These are phyloP conservation scores for Penicillium cinerascens DNA, from an alignment of 495 filamentous ascomycete species.

Conservation along the genomic window DNA sequence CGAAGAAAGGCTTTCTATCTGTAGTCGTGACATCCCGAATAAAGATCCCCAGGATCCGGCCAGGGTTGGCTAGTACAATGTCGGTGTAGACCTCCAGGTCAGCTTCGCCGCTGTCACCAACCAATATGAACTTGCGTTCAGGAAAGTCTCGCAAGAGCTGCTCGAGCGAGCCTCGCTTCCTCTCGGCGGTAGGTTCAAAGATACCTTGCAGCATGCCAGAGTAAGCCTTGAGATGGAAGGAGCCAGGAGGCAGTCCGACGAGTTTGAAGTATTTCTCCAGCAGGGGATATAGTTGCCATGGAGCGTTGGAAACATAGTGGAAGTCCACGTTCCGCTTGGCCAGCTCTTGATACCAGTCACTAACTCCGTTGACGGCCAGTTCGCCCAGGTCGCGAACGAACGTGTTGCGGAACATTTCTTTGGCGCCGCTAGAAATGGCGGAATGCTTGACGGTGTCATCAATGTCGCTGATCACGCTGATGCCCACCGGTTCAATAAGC, in stretches of 20 bases:
- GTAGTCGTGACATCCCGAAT: conserved; percentile 91
- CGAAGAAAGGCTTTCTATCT: conserved; percentile 67
- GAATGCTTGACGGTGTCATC: conserved; percentile 98
- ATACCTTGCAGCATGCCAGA: conserved; percentile 94
- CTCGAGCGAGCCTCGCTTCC: conserved; percentile 85
- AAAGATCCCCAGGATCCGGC: conserved; percentile 78
- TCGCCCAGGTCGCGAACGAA: conserved; percentile 84
- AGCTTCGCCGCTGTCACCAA: conserved; percentile 94
- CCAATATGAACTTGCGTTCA: conserved; percentile 79
- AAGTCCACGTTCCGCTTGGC: conserved; percentile 75
- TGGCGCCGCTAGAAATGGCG: conserved; percentile 76
- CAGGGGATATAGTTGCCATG: conserved; percentile 93
- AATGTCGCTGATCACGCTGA: conserved; percentile 95
- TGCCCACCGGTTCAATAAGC: conserved; percentile 72
- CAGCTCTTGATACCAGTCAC: conserved; percentile 80
- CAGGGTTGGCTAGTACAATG: conserved; percentile 76
- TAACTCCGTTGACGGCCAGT: conserved; percentile 78
- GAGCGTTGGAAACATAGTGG: conserved; percentile 91
- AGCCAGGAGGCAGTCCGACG: conserved; percentile 78
- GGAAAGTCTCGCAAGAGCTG: conserved; percentile 87
- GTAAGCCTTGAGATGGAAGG: conserved; percentile 93
- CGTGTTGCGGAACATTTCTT: conserved; percentile 93
- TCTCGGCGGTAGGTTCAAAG: conserved; percentile 93
- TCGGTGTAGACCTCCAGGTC: conserved; percentile 98
- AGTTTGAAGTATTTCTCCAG: conserved; percentile 76